A percentile compares a stretch with the other conserved stretches of the same genome.
Conservation (phyloP, 371 early-diverging fungal species). For the Mucor sp. region DNA sequence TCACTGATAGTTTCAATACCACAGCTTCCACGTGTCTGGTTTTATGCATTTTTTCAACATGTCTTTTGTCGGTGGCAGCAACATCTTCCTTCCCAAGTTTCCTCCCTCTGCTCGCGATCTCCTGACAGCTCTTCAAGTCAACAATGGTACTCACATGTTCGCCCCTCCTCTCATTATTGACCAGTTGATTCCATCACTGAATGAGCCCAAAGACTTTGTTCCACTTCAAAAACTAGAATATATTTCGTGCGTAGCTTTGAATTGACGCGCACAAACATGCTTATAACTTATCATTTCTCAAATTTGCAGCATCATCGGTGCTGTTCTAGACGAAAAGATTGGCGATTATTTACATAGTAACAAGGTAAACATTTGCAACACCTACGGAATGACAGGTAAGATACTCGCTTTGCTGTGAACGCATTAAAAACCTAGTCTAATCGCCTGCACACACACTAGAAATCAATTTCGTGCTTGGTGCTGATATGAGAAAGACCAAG, state of each 20-base stretch:
- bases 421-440: no score
- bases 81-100: conserved; percentile 8
- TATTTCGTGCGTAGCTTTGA: no score
- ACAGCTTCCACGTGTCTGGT: conserved; percentile 27
- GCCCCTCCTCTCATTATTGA: conserved; percentile 14
- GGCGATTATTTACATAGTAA: conserved; percentile 13
- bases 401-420: no score
- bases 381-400: conserved; percentile 16
- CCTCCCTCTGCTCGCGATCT: conserved; percentile 14
- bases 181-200: conserved; percentile 14
- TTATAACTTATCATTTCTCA: no score
- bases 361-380: conserved; percentile 7
- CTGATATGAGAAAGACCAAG: no score
- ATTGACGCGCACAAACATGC: no score
- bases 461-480: no score
- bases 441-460: no score
- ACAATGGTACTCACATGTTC: conserved; percentile 1
- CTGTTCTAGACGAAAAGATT: conserved; percentile 56
- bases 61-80: conserved; percentile 9
- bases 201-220: conserved; percentile 11
- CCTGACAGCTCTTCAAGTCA: neutral
- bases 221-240: no score
- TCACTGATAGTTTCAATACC: no score
- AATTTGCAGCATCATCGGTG: conserved; percentile 81
- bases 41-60: neutral